These are phyloP conservation scores for Colletotrichum nymphaeae DNA, from an alignment of 2,329 filamentous ascomycete species.

Conservation along the genomic window DNA sequence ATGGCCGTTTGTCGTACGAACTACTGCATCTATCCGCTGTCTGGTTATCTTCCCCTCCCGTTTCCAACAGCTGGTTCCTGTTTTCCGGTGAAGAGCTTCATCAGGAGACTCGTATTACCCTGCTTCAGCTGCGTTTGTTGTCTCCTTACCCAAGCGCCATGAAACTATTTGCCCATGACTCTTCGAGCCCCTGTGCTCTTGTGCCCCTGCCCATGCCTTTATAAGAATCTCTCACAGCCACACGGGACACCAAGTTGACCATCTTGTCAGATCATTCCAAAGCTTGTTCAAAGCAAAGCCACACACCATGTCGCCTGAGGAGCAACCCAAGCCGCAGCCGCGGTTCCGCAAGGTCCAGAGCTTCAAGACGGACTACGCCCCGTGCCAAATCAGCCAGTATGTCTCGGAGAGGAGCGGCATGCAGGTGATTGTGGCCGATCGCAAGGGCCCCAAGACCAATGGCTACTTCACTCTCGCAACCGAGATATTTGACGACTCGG, in stretches of 20 bases:
- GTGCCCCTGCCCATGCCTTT: background rate
- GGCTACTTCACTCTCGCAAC: conserved; percentile 97
- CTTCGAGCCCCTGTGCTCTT: background rate
- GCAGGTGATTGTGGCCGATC: conserved; percentile 91
- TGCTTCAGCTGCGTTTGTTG: background rate
- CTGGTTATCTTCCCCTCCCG: background rate
- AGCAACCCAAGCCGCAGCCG: conserved; percentile 55
- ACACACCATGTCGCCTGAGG: conserved; percentile 65
- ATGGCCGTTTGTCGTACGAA: background rate
- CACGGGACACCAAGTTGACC: background rate
- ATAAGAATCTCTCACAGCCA: background rate
- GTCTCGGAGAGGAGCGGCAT: conserved; percentile 94
- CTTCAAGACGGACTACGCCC: conserved; percentile 91
- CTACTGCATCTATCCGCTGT: background rate
- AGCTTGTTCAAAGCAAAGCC: background rate
- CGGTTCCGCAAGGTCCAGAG: conserved; percentile 87
- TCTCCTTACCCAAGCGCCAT: background rate
- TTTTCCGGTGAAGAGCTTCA: background rate
- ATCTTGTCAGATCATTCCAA: background rate
- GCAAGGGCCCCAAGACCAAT: conserved; percentile 92
- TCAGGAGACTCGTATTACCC: background rate
- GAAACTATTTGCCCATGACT: background rate
- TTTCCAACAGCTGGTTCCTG: background rate
- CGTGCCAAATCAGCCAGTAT: conserved; percentile 92
- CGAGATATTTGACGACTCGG: conserved; percentile 97